Base-by-base conservation (phyloP, 495 filamentous ascomycete species). In the Jackrogersella multiformis region DNA sequence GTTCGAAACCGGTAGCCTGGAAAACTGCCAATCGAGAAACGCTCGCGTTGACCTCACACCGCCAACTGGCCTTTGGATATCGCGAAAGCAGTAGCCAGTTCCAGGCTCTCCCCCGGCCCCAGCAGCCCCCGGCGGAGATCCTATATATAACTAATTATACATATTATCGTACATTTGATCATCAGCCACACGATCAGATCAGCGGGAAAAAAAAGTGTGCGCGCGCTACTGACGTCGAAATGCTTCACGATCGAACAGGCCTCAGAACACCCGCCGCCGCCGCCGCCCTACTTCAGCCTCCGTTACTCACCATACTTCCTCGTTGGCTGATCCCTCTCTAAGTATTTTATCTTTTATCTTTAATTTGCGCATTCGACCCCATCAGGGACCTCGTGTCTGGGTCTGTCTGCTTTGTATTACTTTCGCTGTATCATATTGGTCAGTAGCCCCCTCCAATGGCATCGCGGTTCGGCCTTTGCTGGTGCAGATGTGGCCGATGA, bases 401-500 rank as follows among this genome's bases (percentile, higher is more conserved):
- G 49, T 54, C 56, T n/a, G 23, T 53, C 57, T 56, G 34, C 35
- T 24, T 42, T 73, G 61, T 73, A 71, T 64, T 69, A 62, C 68
- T 63, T 73, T 67, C 57, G 32, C 69, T 80, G 78, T 83, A 80
- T 80, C 77, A 83, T 82, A 83, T 80, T 82, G 79, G 80, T 83
- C 76, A 81, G 80, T 80, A 58, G 13, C 13, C 30, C 52, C 59
- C 73, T 77, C 79, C 76, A 80, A 77, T 78, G 62, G 70, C 56
- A 41, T 36, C 51, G 49, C 49, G 23, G 38, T 42, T 23, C 38
- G 32, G 35, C 53, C 24, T 51, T 54, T 54, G 45, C 44, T 45
- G 53, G 51, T 30, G 44, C 52, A 7, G 61, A 41, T 46, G 39
- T 61, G 36, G 41, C 53, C 61, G 48, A 52, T 48, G 66, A 69